These are phyloP conservation scores for Lyophyllum decastes DNA, from an alignment of 768 basidiomycete genomes.

Conservation along the genomic window DNA sequence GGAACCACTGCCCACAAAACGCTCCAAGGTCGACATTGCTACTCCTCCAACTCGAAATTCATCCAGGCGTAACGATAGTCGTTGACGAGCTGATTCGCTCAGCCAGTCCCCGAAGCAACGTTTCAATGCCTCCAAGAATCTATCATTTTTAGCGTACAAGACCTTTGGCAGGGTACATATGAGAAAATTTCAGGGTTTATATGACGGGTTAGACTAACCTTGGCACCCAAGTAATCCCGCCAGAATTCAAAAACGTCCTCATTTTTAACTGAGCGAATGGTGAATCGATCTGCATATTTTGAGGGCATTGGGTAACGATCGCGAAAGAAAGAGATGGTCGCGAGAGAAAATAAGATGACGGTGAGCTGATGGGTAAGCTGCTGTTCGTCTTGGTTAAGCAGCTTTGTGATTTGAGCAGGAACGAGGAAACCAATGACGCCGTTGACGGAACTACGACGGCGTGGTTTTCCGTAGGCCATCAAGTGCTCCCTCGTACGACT, in stretches of 20 bases:
- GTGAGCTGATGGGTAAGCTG: conserved; percentile 18
- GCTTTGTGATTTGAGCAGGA: conserved; percentile 13
- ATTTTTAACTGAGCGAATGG: conserved; percentile 6
- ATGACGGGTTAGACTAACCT: conserved; percentile 11
- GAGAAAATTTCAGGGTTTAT: background rate
- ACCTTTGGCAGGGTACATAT: conserved; percentile 6
- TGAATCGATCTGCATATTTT: background rate
- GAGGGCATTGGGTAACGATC: background rate
- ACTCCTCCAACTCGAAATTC: conserved; percentile 24
- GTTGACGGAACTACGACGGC: conserved; percentile 5
- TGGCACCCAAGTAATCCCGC: conserved; percentile 24
- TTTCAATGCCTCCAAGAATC: conserved; percentile 20
- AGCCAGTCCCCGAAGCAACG: conserved; percentile 21
- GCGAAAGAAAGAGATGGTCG: conserved; percentile 13
- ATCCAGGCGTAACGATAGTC: conserved; percentile 25
- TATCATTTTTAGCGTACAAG: conserved; percentile 18
- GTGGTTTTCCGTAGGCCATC: background rate
- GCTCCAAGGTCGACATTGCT: conserved; percentile 19
- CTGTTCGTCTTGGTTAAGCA: conserved; percentile 14
- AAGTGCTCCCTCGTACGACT: conserved; percentile 18
- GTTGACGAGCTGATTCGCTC: conserved; percentile 16
- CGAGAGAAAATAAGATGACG: conserved; percentile 16
- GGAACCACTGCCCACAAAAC: conserved; percentile 20
- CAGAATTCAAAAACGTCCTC: conserved; percentile 22
- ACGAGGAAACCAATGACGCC: conserved; percentile 7